Base-by-base conservation (phyloP, 768 basidiomycete species). In the Phlebiopsis gigantea region DNA sequence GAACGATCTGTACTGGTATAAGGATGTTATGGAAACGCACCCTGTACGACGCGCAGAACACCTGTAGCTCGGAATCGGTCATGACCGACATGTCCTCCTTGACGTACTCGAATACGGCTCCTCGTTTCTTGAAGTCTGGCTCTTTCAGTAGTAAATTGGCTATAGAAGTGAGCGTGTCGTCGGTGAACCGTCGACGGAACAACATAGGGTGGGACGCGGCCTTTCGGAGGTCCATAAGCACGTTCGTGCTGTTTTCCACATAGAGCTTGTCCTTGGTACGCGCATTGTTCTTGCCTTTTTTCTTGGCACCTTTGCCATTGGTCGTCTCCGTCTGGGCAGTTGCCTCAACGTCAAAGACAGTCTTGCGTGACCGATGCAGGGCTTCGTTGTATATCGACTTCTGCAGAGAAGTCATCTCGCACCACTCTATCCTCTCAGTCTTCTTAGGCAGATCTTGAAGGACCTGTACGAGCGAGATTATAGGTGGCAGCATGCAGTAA, bases 81-180 rank as follows among this genome's bases (percentile, higher is more conserved):
- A 98, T 98, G 19, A 97, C 88, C 63, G 90, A 83, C 90, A 99
- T 93, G 70, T 99, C 97, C 70, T 99, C 97, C 67, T 93, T 91
- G 50, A 99, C 93, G 59, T 85, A 82, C 29, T 94, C 83, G 64
- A 84, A 90, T 44, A 90, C 68, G 7, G 88, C 87, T 0, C 85
- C 85, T 15, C 88, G 83, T 69, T 85, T 89, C 72, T 84, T 88
- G 72, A 93, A 98, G 65, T 96, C 92, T 3, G 90, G 85, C 68
- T 98, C 96, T 69, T 92, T 92, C 68, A 98, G 71, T 51, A 97
- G 77, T 51, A 87, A 83, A 65, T 82, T 90, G 6, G 96, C 83
- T 60, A 98, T 85, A 1, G 81, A 76, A 22, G 79, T 78, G 62
- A 99, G 70, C 45, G 74, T 82, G 21, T 84, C 80, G 66, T 97